Base-by-base conservation (phyloP, 805 yeast species). In the Cyberlindnera saturnus region DNA sequence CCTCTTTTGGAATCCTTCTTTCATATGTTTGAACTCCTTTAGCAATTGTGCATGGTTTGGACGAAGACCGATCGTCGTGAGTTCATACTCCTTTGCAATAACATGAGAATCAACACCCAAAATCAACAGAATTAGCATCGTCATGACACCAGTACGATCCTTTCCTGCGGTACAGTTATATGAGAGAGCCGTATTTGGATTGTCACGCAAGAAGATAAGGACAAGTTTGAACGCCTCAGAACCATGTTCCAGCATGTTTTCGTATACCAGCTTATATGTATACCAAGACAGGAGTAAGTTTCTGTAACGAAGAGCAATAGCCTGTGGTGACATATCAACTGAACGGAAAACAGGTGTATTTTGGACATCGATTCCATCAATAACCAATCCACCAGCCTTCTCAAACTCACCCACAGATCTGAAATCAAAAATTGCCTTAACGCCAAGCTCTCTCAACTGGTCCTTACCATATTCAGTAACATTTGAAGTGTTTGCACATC, bases 161-260 rank as follows among this genome's bases (percentile, higher is more conserved):
- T 86, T 87, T 3, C 96, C 96, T 1, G 91, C 91, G 4, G 90
- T 77, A 63, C 95, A 87, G 57, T 86, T 91, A 60, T 81, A 77
- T 9, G 82, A 62, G 45, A 87, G 64, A 3, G 76, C 73, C 17
- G 64, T 66, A n/a, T 64, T 60, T 3, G 78, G 73, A 34, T 67
- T 59, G 44, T 82, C 86, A 37, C 80, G 66, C 38, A 87, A 65
- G 53, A 69, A 76, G 38, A 64, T 60, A 52, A 86, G 75, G 29
- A 86, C 71, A 8, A 59, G 57, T 37, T 64, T 68, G 56, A 74
- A 81, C 5, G 77, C 66, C 4, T 54, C 59, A 1, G 62, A 59
- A 0, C 87, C 89, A 18, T 63, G 52, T 5, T 59, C 64, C 40
- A 86, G 59, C 52, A 84, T 74, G 42, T 76, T 76, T 42, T 69